A percentile compares a stretch with the other conserved stretches of the same genome.
phyloP scores from a whole-genome alignment of 208 protist species.

The Angomonas deanei region DNA sequence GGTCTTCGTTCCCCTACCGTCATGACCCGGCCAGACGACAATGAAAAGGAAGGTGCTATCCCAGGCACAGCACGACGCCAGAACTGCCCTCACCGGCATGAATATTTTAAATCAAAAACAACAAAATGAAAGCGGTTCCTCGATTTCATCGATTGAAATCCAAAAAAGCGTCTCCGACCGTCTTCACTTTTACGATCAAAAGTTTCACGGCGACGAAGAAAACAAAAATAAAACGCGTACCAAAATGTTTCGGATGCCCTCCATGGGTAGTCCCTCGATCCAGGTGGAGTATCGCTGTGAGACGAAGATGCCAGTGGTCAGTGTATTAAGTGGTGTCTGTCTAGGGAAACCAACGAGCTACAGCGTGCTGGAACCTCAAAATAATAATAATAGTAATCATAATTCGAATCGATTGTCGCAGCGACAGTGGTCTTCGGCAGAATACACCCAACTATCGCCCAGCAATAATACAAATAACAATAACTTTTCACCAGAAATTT shows the following conservation, averaged over 20 bases:
- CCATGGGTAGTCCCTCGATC: too few relatives aligned
- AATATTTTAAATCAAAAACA: background rate
- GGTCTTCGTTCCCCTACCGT: background rate
- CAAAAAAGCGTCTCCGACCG: background rate
- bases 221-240: background rate
- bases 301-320: too few relatives aligned
- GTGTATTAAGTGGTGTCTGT: too few relatives aligned
- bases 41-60: too few relatives aligned
- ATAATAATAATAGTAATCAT: conserved; percentile 3
- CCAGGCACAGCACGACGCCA: too few relatives aligned
- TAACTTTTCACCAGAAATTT: background rate
- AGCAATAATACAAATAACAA: background rate
- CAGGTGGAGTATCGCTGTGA: too few relatives aligned
- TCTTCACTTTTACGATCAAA: background rate
- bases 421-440: background rate
- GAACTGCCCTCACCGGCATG: too few relatives aligned
- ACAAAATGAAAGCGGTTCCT: background rate
- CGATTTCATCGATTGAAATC: background rate
- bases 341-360: too few relatives aligned
- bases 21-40: background rate
- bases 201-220: background rate
- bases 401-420: background rate
- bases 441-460: background rate
- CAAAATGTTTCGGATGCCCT: too few relatives aligned
- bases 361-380: background rate